phyloP scores from a whole-genome alignment of 2,329 filamentous ascomycete species.

The Myriosclerotinia curreyana region DNA sequence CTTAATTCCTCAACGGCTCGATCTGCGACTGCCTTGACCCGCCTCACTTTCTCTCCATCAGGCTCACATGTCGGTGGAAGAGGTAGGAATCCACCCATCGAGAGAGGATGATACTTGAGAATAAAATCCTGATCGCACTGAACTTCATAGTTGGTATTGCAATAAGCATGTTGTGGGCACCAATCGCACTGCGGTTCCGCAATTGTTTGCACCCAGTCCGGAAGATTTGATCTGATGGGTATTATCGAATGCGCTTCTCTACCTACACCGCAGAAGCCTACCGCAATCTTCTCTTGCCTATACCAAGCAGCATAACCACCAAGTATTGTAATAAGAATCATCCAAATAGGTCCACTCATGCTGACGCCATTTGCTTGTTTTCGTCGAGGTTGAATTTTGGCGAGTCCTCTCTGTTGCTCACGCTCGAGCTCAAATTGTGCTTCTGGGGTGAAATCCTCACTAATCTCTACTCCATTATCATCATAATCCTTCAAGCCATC shows the following conservation, averaged over 20 bases:
- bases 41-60: constrained; percentile 86
- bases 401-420: constrained; percentile 58
- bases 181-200: constrained; percentile 81
- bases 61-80: constrained; percentile 90
- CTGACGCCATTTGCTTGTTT: constrained; percentile 48
- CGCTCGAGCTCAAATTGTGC: constrained; percentile 77
- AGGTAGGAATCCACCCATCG: constrained; percentile 75
- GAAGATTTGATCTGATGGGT: constrained; percentile 57
- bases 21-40: constrained; percentile 83
- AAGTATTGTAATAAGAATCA: constrained; percentile 67
- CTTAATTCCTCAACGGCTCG: constrained; percentile 83
- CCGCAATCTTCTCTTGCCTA: constrained; percentile 90
- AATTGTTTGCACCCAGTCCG: constrained; percentile 67
- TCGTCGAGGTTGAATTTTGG: constrained; percentile 44
- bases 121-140: constrained; percentile 86
- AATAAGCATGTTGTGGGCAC: constrained; percentile 87
- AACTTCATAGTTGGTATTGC: constrained; percentile 72
- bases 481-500: constrained; percentile 44
- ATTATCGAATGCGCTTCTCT: constrained; percentile 50
- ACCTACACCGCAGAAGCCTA: constrained; percentile 90
- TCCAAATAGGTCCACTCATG: constrained; percentile 63
- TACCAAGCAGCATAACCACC: constrained; percentile 78
- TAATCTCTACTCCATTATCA: constrained; percentile 57
- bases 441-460: constrained; percentile 93
- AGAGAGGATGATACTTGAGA: constrained; percentile 77